phyloP scores from a whole-genome alignment of 2,329 filamentous ascomycete species.

The Cytospora schulzeri region DNA sequence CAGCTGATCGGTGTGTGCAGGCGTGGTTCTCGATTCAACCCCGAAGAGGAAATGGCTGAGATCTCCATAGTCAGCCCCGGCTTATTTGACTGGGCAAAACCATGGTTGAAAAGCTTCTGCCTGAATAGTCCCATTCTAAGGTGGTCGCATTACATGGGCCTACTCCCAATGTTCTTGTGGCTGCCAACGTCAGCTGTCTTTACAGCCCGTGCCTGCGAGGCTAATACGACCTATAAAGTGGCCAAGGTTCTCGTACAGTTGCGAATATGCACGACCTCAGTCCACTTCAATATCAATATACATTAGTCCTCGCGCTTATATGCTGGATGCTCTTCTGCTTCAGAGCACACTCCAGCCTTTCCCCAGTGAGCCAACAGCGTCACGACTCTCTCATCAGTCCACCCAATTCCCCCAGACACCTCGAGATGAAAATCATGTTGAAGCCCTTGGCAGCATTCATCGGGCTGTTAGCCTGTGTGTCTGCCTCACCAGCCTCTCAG shows the following conservation, averaged over 20 bases:
- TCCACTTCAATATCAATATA: neutral
- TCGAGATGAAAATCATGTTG: conserved; percentile 23
- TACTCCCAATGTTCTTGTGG: neutral
- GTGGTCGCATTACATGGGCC: neutral
- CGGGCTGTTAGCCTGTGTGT: conserved; percentile 28
- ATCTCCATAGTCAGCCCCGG: no score
- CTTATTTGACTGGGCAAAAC: neutral
- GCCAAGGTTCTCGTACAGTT: neutral
- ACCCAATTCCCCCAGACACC: neutral
- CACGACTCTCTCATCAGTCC: neutral
- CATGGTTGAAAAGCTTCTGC: neutral
- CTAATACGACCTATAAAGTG: neutral
- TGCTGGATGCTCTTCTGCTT: neutral
- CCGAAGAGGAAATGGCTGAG: neutral
- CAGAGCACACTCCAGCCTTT: neutral
- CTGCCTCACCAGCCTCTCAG: conserved; percentile 27
- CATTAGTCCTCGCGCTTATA: neutral
- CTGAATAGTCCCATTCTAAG: neutral
- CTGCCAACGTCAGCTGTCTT: neutral
- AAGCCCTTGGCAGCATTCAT: conserved; percentile 27
- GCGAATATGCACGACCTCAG: neutral
- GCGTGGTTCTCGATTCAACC: neutral
- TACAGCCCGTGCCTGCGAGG: no score
- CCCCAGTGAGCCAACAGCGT: neutral
- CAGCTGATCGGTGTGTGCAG: neutral